Conservation (phyloP, 2,329 filamentous ascomycete genomes). For the Colletotrichum destructivum region DNA sequence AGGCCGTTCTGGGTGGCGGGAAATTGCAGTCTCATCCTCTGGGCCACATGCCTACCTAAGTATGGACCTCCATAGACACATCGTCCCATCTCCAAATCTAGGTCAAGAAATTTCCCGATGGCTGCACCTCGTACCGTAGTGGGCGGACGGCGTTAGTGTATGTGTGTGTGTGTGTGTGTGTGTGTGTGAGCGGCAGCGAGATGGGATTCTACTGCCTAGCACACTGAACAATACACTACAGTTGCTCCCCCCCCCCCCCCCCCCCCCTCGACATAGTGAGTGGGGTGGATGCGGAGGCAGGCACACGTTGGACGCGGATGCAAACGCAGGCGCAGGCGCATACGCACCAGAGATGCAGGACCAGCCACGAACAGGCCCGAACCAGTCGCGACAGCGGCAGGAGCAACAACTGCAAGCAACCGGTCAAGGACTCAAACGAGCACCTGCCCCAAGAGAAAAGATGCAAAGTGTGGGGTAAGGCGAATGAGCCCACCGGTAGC, state of each 20-base stretch:
- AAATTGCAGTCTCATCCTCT: conserved; percentile 36
- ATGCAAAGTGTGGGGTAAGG: conserved; percentile 39
- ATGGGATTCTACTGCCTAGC: conserved; percentile 2
- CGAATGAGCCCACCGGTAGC: conserved; percentile 1
- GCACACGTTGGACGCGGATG: conserved; percentile 7
- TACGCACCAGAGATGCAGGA: conserved; percentile 8
- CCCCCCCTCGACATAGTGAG: not conserved
- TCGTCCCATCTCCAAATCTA: conserved; percentile 34
- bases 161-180: no score
- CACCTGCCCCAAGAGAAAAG: conserved; percentile 22
- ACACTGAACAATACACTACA: not conserved
- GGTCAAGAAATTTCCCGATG: conserved; percentile 30
- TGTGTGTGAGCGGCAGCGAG: not conserved
- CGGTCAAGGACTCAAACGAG: not conserved
- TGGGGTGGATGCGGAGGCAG: conserved; percentile 20
- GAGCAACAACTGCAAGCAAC: conserved; percentile 1
- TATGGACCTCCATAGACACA: conserved; percentile 1
- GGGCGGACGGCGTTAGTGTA: not conserved
- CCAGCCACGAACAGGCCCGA: not conserved
- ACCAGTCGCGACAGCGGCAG: not conserved
- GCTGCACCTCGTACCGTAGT: conserved; percentile 6
- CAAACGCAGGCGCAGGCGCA: no score
- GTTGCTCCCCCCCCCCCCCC: no score
- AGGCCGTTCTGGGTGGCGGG: conserved; percentile 36
- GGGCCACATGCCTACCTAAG: not conserved